Percentiles rank a stretch among this genome's conserved stretches.
phyloP scores from a whole-genome alignment of 208 protist species.

The Blastocrithidia nonstop region DNA sequence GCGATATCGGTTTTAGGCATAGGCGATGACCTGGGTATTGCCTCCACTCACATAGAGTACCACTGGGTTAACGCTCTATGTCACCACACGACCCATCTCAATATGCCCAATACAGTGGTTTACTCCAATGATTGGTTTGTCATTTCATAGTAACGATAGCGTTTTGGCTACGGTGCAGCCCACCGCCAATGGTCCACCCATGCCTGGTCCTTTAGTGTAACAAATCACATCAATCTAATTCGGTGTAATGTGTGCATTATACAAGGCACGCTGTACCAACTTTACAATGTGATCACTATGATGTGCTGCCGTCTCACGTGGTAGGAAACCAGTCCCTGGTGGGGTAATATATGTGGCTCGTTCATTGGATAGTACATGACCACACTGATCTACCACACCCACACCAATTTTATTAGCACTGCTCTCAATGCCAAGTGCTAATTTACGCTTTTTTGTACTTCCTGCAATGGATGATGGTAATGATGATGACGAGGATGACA shows the following conservation, averaged over 20 bases:
- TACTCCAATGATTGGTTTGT: slow-evolving; percentile 91
- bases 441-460: slow-evolving; percentile 10
- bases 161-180: slow-evolving; percentile 70
- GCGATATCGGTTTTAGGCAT: slow-evolving; percentile 89
- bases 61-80: slow-evolving; percentile 90
- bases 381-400: slow-evolving; percentile 90
- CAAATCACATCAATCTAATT: slow-evolving; percentile 88
- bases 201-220: slow-evolving; percentile 96
- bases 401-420: slow-evolving; percentile 99
- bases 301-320: slow-evolving; percentile 96
- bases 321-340: slow-evolving; percentile 96
- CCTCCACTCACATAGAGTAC: slow-evolving; percentile 99
- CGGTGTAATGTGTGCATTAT: slow-evolving; percentile 65
- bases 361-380: slow-evolving; percentile 94
- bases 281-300: slow-evolving; percentile 78
- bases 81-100: slow-evolving; percentile 98
- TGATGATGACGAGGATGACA: neutral
- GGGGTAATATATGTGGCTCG: slow-evolving; percentile 96
- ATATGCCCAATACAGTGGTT: slow-evolving; percentile 99
- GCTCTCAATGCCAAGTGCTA: slow-evolving; percentile 95
- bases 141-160: slow-evolving; percentile 74
- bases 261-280: slow-evolving; percentile 88
- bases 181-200: slow-evolving; percentile 92
- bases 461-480: too few species aligned
- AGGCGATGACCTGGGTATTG: slow-evolving; percentile 99